A percentile compares a stretch with the other conserved stretches of the same genome.
Evolutionary conservation across 371 early-diverging fungal species (phyloP).

Genomic region (Rhizopus stolonifer): DNA sequence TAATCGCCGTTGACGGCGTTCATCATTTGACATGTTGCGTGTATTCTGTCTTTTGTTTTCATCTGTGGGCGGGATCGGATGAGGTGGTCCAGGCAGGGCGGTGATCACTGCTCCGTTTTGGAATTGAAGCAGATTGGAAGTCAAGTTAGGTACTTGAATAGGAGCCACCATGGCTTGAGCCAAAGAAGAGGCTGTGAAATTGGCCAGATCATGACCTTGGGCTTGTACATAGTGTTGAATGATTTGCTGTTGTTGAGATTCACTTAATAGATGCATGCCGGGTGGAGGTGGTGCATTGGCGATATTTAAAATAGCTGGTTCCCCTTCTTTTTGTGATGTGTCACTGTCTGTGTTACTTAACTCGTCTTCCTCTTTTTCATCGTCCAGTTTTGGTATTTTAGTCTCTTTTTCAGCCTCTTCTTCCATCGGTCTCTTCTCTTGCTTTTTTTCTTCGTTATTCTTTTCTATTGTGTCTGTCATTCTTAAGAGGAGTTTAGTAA

Average conservation of each 20-base stretch:
- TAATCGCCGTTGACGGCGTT: constrained; percentile 74
- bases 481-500: too few species aligned
- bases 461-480: constrained; percentile 13
- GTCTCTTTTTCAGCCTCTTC: constrained; percentile 7
- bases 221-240: constrained; percentile 46
- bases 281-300: constrained; percentile 19
- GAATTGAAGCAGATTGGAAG: constrained; percentile 34
- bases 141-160: constrained; percentile 40
- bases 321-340: not conserved
- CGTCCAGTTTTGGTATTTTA: constrained; percentile 10
- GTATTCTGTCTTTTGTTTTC: constrained; percentile 34
- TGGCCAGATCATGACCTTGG: constrained; percentile 44
- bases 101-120: constrained; percentile 48
- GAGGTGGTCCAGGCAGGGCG: constrained; percentile 46
- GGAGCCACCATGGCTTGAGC: constrained; percentile 56
- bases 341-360: constrained; percentile 1
- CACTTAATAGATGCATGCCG: constrained; percentile 28
- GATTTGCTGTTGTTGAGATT: constrained; percentile 41
- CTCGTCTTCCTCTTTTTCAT: not conserved
- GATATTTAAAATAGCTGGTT: constrained; percentile 7
- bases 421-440: constrained; percentile 3
- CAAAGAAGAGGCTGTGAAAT: constrained; percentile 46
- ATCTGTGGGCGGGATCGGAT: constrained; percentile 15
- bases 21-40: constrained; percentile 60
- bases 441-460: not conserved